A percentile compares a stretch with the other conserved stretches of the same genome.
phyloP scores from a whole-genome alignment of 192 early-diverging fungal species.

The Coemansia sp. region DNA sequence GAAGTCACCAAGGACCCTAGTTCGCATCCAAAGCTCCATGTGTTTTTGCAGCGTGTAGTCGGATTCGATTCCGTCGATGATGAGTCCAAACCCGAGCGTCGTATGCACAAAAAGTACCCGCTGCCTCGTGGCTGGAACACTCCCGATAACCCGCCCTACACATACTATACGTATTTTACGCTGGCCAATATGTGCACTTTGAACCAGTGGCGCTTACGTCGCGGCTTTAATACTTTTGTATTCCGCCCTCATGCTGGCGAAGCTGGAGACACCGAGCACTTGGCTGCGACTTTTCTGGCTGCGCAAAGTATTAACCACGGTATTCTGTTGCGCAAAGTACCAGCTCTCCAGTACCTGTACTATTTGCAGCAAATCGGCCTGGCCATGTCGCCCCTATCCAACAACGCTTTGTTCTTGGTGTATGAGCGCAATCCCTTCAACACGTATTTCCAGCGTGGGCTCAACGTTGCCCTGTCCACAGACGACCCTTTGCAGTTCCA shows the following conservation, averaged over 20 bases:
- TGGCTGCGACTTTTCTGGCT: constrained; percentile 85
- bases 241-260: constrained; percentile 93
- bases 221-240: constrained; percentile 91
- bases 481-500: constrained; percentile 98
- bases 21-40: constrained; percentile 86
- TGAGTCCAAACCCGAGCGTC: constrained; percentile 84
- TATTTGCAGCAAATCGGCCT: constrained; percentile 95
- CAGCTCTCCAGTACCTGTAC: constrained; percentile 91
- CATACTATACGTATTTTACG: constrained; percentile 91
- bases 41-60: constrained; percentile 92
- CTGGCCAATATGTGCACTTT: constrained; percentile 83
- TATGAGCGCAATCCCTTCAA: constrained; percentile 93
- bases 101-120: constrained; percentile 81
- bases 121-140: constrained; percentile 61
- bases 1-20: constrained; percentile 85
- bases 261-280: constrained; percentile 92
- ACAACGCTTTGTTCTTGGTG: constrained; percentile 92
- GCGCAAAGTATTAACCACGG: constrained; percentile 89
- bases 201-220: constrained; percentile 71
- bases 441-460: constrained; percentile 87
- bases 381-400: constrained; percentile 95
- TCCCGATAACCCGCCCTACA: constrained; percentile 83
- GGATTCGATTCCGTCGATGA: constrained; percentile 96
- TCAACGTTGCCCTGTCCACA: constrained; percentile 90
- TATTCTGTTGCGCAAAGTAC: constrained; percentile 90